phyloP scores from a whole-genome alignment of 1,139 yeast genomes.

The Blastobotrys aristatus region DNA sequence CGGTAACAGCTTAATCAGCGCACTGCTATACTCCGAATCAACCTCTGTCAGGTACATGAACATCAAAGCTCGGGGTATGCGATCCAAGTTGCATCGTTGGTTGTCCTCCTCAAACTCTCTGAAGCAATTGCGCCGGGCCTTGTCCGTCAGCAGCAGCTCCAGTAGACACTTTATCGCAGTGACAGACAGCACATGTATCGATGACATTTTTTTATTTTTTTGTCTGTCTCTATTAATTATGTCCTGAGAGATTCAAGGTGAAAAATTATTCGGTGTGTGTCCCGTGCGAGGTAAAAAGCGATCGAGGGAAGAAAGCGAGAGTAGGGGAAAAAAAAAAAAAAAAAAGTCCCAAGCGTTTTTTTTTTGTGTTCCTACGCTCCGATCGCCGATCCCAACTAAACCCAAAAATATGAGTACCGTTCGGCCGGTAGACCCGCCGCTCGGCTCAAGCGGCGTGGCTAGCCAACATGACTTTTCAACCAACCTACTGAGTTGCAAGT shows the following conservation, averaged over 20 bases:
- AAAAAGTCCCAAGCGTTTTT: not conserved
- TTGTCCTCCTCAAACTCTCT: slow-evolving; percentile 2
- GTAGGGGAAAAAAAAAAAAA: not conserved
- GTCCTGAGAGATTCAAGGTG: too few relatives aligned
- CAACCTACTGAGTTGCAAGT: not conserved
- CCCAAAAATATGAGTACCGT: too few relatives aligned
- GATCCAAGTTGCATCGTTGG: slow-evolving; percentile 3
- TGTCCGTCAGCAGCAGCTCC: not conserved
- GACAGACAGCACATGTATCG: not conserved
- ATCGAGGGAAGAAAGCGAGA: not conserved
- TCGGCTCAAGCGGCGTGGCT: not conserved
- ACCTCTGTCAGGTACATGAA: slow-evolving; percentile 8
- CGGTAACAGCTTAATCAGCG: slow-evolving; percentile 5
- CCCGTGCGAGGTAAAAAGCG: not conserved
- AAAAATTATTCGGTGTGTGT: too few relatives aligned
- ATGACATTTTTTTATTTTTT: not conserved
- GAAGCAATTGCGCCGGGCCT: not conserved
- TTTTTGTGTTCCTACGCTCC: not conserved
- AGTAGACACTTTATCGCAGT: slow-evolving; percentile 4
- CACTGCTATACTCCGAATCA: not conserved
- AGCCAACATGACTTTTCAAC: not conserved
- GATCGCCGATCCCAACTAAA: too few relatives aligned
- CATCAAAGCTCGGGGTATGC: slow-evolving; percentile 7
- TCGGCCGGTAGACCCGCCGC: not conserved
- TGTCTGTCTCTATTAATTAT: not conserved